These are phyloP conservation scores for Mycena galopus DNA, from an alignment of 768 basidiomycete genomes.

Conservation along the genomic window DNA sequence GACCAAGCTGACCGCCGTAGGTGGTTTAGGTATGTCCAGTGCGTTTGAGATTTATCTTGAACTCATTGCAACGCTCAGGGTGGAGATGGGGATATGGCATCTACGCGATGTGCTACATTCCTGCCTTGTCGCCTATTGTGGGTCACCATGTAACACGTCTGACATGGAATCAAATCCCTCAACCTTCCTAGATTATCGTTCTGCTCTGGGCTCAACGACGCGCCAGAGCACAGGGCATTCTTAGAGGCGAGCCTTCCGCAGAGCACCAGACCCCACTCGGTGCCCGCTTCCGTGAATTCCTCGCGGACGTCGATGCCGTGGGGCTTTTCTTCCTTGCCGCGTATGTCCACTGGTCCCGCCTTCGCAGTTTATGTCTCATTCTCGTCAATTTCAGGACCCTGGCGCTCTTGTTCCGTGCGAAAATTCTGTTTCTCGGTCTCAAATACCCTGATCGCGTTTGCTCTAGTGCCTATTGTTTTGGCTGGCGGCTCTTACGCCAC, in stretches of 20 bases:
- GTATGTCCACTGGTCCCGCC: constrained; percentile 40
- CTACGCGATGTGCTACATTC: constrained; percentile 41
- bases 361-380: constrained; percentile 41
- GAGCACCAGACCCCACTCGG: constrained; percentile 14
- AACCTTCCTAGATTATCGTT: constrained; percentile 45
- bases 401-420: constrained; percentile 32
- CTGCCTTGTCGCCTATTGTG: not conserved
- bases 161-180: constrained; percentile 9
- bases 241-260: constrained; percentile 12
- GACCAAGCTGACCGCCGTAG: constrained; percentile 47
- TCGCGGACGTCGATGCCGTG: constrained; percentile 50
- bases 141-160: constrained; percentile 31
- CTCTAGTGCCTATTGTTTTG: constrained; percentile 47
- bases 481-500: constrained; percentile 38
- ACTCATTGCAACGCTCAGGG: constrained; percentile 32
- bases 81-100: constrained; percentile 56
- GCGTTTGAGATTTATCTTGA: not conserved
- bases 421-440: constrained; percentile 33
- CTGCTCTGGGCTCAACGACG: constrained; percentile 54
- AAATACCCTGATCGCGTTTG: constrained; percentile 26
- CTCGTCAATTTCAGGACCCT: constrained; percentile 14
- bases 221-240: constrained; percentile 47
- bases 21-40: constrained; percentile 46
- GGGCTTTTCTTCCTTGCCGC: constrained; percentile 52
- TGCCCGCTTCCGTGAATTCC: constrained; percentile 16